Percentiles rank a stretch among this genome's conserved stretches.
Evolutionary conservation across 805 yeast species (phyloP).

Genomic region (Metschnikowia gelsemii): DNA sequence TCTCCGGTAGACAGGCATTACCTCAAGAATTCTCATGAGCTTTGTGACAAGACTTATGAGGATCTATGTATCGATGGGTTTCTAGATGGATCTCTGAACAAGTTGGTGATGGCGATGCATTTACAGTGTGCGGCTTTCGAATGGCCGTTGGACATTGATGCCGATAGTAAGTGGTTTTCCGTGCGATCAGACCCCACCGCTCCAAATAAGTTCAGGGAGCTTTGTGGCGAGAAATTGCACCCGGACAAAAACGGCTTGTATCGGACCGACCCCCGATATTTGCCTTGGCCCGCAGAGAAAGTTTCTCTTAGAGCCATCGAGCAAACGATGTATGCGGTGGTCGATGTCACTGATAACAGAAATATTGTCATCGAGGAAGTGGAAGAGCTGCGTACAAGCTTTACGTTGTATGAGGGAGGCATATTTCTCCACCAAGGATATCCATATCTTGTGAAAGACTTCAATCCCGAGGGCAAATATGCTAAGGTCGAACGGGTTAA

Average conservation of each 20-base stretch:
- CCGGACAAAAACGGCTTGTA: constrained; percentile 31
- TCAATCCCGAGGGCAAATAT: constrained; percentile 71
- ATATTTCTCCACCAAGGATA: constrained; percentile 92
- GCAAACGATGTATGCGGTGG: constrained; percentile 81
- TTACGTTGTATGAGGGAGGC: constrained; percentile 89
- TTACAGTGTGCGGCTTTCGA: constrained; percentile 95
- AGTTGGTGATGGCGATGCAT: constrained; percentile 69
- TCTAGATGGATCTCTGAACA: constrained; percentile 33
- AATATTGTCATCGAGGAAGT: constrained; percentile 83
- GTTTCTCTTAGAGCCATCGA: constrained; percentile 84
- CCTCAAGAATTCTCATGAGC: constrained; percentile 62
- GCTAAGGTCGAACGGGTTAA: constrained; percentile 87
- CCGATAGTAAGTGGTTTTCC: constrained; percentile 61
- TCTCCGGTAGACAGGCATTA: constrained; percentile 87
- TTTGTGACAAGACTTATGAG: constrained; percentile 46
- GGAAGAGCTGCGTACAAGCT: constrained; percentile 84
- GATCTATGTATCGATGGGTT: constrained; percentile 42
- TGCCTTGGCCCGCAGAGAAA: constrained; percentile 78
- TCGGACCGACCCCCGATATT: constrained; percentile 45
- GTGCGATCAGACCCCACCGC: constrained; percentile 24
- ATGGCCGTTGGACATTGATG: constrained; percentile 54
- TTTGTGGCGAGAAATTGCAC: constrained; percentile 41
- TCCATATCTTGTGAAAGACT: constrained; percentile 82
- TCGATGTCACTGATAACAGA: constrained; percentile 77
- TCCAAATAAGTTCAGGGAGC: constrained; percentile 23